phyloP scores from a whole-genome alignment of 257 asterid genomes.

The Leptodermis oblonga region DNA sequence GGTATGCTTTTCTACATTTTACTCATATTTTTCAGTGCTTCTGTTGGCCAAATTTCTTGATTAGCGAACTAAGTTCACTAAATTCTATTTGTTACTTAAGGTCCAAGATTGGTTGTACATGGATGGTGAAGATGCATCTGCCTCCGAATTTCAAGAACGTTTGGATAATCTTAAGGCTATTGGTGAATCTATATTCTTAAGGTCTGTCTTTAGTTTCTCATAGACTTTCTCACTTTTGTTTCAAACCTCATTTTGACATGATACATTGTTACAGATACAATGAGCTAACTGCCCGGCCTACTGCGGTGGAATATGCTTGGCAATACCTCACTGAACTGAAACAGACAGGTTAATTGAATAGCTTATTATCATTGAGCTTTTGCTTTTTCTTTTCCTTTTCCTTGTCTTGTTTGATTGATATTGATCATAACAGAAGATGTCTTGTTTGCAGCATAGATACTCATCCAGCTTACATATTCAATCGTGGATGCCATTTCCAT shows the following conservation, averaged over 20 bases:
- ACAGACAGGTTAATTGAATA: constrained; percentile 52
- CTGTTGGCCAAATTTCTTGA: not conserved
- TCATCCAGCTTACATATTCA: not conserved
- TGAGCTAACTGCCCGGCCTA: constrained; percentile 90
- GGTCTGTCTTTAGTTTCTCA: constrained; percentile 41
- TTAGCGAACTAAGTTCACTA: constrained; percentile 8
- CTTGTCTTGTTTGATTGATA: not conserved
- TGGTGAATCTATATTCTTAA: constrained; percentile 90
- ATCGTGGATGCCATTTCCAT: not conserved
- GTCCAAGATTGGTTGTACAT: constrained; percentile 97
- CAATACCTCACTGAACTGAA: constrained; percentile 58
- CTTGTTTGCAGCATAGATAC: not conserved
- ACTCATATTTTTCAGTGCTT: constrained; percentile 1
- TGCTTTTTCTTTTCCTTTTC: not conserved
- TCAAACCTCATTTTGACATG: constrained; percentile 15
- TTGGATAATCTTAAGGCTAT: constrained; percentile 74
- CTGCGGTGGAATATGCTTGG: constrained; percentile 70
- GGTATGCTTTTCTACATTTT: constrained; percentile 44
- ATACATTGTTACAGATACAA: constrained; percentile 45
- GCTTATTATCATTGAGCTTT: not conserved
- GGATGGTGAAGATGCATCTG: constrained; percentile 99
- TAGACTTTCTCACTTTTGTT: not conserved
- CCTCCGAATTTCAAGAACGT: constrained; percentile 72
- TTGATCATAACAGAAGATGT: too few relatives aligned
- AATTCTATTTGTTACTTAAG: constrained; percentile 37